phyloP scores from a whole-genome alignment of 1,284 basidiomycete genomes.

The Meira miltonrushii region DNA sequence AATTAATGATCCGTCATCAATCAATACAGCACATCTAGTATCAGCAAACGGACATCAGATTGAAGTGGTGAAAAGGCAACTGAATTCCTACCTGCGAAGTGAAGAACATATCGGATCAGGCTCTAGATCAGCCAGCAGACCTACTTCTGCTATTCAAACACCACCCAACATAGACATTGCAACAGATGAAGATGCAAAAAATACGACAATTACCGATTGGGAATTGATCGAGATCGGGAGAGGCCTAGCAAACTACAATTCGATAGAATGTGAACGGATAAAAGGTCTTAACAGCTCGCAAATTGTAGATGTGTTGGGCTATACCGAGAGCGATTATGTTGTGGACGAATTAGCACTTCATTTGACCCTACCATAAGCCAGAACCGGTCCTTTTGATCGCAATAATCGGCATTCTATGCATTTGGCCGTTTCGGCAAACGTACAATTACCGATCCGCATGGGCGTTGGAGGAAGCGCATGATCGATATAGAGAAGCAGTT shows the following conservation, averaged over 20 bases:
- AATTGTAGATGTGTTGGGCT: conserved; percentile 75
- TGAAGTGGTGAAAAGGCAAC: not conserved
- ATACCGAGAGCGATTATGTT: conserved; percentile 83
- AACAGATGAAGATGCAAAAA: conserved; percentile 21
- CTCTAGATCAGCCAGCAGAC: not conserved
- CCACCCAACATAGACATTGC: not conserved
- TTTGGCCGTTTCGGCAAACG: conserved; percentile 31
- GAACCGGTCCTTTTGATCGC: conserved; percentile 28
- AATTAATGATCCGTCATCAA: not conserved
- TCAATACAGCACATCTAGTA: not conserved
- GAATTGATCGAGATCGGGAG: conserved; percentile 85
- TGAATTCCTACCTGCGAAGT: not conserved
- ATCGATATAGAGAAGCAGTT: conserved; percentile 27
- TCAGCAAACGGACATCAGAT: not conserved
- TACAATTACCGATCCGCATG: conserved; percentile 27
- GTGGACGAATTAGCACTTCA: conserved; percentile 14
- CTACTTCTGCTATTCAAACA: not conserved
- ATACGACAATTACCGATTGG: conserved; percentile 52
- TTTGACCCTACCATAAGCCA: not conserved
- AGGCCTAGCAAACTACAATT: conserved; percentile 92
- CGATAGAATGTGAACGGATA: conserved; percentile 78
- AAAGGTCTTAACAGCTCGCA: conserved; percentile 74
- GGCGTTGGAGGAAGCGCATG: conserved; percentile 22
- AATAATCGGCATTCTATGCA: conserved; percentile 23
- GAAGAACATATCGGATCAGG: not conserved